These are phyloP conservation scores for Penicillium hesseltinei DNA, from an alignment of 2,329 filamentous ascomycete species.

Conservation along the genomic window DNA sequence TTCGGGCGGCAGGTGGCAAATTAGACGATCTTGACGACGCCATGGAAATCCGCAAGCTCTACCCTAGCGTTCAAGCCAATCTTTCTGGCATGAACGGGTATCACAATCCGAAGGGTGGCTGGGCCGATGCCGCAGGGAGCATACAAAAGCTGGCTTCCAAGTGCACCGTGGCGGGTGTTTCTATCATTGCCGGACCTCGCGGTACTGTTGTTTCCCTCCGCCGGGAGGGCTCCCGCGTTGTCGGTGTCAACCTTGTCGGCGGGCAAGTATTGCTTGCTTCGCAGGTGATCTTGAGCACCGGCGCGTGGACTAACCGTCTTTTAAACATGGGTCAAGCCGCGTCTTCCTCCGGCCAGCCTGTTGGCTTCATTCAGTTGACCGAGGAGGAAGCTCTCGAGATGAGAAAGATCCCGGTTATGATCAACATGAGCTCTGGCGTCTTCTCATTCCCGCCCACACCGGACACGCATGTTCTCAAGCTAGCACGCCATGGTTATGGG, in stretches of 20 bases:
- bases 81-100: conserved; percentile 63
- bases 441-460: conserved; percentile 52
- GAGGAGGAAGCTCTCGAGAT: conserved; percentile 64
- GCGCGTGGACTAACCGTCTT: conserved; percentile 76
- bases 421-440: conserved; percentile 44
- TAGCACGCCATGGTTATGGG: conserved; percentile 65
- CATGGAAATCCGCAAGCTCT: conserved; percentile 20
- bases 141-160: conserved; percentile 25
- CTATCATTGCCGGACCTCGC: conserved; percentile 44
- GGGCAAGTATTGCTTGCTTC: conserved; percentile 57
- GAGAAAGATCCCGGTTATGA: conserved; percentile 60
- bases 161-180: conserved; percentile 36
- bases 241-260: conserved; percentile 57
- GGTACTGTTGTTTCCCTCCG: conserved; percentile 30
- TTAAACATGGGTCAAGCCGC: conserved; percentile 71
- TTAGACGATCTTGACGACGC: conserved; percentile 44
- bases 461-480: conserved; percentile 55
- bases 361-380: conserved; percentile 72
- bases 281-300: conserved; percentile 74
- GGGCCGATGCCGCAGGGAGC: conserved; percentile 72
- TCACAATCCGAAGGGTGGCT: conserved; percentile 68
- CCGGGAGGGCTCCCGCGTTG: conserved; percentile 36
- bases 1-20: conserved; percentile 36
- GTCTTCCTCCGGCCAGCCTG: conserved; percentile 72
- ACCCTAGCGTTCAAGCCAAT: conserved; percentile 47